Evolutionary conservation across 805 yeast species (phyloP).

Genomic region (Sungouiozyma intestinalis): DNA sequence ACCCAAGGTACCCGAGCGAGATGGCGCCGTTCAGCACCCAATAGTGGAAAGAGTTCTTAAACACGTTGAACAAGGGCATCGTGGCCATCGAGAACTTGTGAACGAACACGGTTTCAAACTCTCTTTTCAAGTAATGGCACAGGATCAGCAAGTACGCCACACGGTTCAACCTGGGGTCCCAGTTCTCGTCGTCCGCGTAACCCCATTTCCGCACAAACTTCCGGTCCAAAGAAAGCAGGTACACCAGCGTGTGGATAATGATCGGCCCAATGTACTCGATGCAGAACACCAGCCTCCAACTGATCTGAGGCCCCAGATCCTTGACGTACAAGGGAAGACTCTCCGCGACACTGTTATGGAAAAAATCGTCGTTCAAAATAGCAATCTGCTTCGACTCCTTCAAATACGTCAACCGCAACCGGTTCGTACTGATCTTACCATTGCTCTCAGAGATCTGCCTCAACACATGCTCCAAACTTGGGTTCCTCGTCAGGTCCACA

Average conservation of each 20-base stretch:
- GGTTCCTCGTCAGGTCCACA: slow-evolving; percentile 28
- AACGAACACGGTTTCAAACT: slow-evolving; percentile 72
- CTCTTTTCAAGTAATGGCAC: slow-evolving; percentile 80
- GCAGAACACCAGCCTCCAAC: slow-evolving; percentile 83
- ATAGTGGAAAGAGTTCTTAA: slow-evolving; percentile 85
- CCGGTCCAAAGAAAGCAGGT: slow-evolving; percentile 24
- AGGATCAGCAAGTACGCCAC: slow-evolving; percentile 38
- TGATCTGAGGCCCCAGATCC: slow-evolving; percentile 88
- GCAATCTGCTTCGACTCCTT: slow-evolving; percentile 28
- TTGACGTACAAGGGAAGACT: slow-evolving; percentile 49
- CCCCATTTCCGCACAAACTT: slow-evolving; percentile 4
- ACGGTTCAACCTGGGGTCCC: slow-evolving; percentile 20
- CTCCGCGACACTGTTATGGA: slow-evolving; percentile 24
- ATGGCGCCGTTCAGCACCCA: slow-evolving; percentile 80
- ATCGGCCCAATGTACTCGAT: slow-evolving; percentile 89
- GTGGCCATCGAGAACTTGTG: slow-evolving; percentile 83
- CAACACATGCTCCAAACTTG: slow-evolving; percentile 35
- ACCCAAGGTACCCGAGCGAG: slow-evolving; percentile 38
- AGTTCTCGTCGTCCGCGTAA: slow-evolving; percentile 3
- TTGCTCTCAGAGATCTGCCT: slow-evolving; percentile 36
- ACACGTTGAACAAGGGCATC: slow-evolving; percentile 81
- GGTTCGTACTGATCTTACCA: slow-evolving; percentile 33
- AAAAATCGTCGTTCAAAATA: slow-evolving; percentile 15
- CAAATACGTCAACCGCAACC: slow-evolving; percentile 45
- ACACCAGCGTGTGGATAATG: slow-evolving; percentile 63